Evolutionary conservation across 768 basidiomycete genomes (phyloP), one percentile per base, ranked within the genome.

Genomic region (Amanita thiersii): DNA sequence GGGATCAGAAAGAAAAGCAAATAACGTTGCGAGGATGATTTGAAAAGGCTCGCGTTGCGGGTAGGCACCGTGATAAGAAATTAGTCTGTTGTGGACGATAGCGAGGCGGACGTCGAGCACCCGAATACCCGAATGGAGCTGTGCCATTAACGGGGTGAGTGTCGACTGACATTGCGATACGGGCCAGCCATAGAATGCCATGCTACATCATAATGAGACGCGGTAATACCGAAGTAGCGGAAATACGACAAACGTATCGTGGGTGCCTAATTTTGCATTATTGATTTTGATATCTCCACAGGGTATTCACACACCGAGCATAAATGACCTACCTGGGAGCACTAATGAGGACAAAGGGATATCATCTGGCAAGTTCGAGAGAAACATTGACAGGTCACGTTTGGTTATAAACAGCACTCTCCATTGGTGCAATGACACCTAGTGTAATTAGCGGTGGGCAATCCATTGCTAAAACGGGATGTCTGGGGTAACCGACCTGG

Each of bases 101-200:
- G 84, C 70, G 6, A 94, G 76, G 0, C 91, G 78, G 39, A 94
- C 68, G 51, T 94, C 91, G 23, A 93, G 55, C 36, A 88, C 72
- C 3, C 91, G 79, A 45, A 92, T 82, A 4, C 91, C 92, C 11
- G 75, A 75, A 9, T 65, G 61, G 7, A 97, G 69, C 60, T 97
- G 92, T 14, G 65, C 61, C 20, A 62, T 62, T 18, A 94, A 73
- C 0, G 80, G 74, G 0, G 75, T 81, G 3, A 60, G 55, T 6
- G 63, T 62, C 25, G 75, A 73, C 57, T 96, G 91, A 54, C 92
- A 97, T 56, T 94, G 89, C 0, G 86, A 85, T 26, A 93, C 62
- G 0, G 85, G 86, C 79, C 83, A 87, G 10, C 86, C 85, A 50
- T 89, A 82, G 47, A 88, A 77, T 6, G 88, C 81, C 79, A 90